phyloP scores from a whole-genome alignment of 768 basidiomycete genomes.

The Pisolithus orientalis region DNA sequence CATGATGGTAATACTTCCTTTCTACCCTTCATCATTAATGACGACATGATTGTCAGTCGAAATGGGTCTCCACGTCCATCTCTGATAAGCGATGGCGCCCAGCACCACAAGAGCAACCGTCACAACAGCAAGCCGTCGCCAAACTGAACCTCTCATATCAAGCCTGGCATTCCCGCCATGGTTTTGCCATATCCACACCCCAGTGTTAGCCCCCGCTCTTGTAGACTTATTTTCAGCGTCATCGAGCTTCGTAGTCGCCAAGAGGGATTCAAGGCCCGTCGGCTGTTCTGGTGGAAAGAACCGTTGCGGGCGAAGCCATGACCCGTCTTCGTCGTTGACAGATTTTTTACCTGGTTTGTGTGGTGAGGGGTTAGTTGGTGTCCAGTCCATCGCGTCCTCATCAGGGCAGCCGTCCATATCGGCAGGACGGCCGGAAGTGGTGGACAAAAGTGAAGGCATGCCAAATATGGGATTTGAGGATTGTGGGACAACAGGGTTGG shows the following conservation, averaged over 20 bases:
- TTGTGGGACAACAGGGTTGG: conserved; percentile 46
- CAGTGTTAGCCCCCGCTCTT: background rate
- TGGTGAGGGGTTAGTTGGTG: conserved; percentile 41
- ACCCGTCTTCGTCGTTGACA: conserved; percentile 30
- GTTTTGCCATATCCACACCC: background rate
- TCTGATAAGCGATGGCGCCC: conserved; percentile 13
- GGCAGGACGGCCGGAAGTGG: conserved; percentile 20
- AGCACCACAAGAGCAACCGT: conserved; percentile 15
- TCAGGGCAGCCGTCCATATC: conserved; percentile 23
- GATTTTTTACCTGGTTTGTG: conserved; percentile 14
- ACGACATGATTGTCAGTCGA: conserved; percentile 9
- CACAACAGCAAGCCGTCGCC: conserved; percentile 7
- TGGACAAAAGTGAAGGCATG: conserved; percentile 47
- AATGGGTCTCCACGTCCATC: conserved; percentile 15
- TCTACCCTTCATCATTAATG: background rate
- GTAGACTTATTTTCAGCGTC: conserved; percentile 22
- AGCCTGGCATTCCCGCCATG: background rate
- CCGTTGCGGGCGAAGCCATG: conserved; percentile 61
- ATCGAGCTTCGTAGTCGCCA: conserved; percentile 56
- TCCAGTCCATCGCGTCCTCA: conserved; percentile 62
- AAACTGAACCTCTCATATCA: background rate
- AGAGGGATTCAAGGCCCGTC: conserved; percentile 67
- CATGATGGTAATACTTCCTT: background rate
- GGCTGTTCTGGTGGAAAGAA: conserved; percentile 77
- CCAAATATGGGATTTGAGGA: conserved; percentile 59